Evolutionary conservation across 345 rosid genomes (phyloP), one percentile per base, ranked within the genome.

Genomic region (Turnera subulata): DNA sequence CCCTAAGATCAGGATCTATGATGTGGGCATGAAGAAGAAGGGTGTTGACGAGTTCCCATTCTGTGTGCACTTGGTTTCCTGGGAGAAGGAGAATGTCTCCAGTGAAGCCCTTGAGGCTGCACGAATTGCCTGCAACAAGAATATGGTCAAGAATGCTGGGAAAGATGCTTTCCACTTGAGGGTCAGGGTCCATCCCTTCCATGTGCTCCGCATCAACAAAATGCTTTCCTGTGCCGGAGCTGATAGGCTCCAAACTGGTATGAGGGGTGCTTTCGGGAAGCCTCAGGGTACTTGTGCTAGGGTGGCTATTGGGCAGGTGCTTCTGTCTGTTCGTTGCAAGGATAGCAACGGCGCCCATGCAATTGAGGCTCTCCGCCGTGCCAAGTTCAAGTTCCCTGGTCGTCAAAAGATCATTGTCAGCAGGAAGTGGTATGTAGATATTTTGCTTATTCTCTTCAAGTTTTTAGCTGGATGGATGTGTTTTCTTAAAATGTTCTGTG

Each of bases 151-250:
- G 58, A 79, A 37, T 58, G 89, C 93, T 0, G 93, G 93, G 6
- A 85, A 85, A 40, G 93, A 85, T 68, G 89, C 93, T 24, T 85
- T 85, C 74, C 93, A 85, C 61, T 58, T 85, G 69, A 77, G 93
- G 23, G 87, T 83, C 48, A 68, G 89, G 49, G 93, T 85, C 46
- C 93, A 85, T 60, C 89, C 89, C 5, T 85, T 83, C 78, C 93
- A 85, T 77, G 93, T 85, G 51, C 32, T 85, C 56, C 80, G 93
- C 26, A 85, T 85, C 69, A 85, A 83, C 79, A 83, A 85, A 74
- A 85, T 85, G 93, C 89, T 85, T 70, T 85, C 93, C 0, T 83
- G 93, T 70, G 93, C 93, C 53, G 93, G 93, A 37, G 93, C 93
- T 72, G 87, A 85, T 79, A 85, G 93, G 79, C 89, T 85, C 19